These are phyloP conservation scores for Brettanomyces bruxellensis DNA, from an alignment of 805 yeast species.

Conservation along the genomic window DNA sequence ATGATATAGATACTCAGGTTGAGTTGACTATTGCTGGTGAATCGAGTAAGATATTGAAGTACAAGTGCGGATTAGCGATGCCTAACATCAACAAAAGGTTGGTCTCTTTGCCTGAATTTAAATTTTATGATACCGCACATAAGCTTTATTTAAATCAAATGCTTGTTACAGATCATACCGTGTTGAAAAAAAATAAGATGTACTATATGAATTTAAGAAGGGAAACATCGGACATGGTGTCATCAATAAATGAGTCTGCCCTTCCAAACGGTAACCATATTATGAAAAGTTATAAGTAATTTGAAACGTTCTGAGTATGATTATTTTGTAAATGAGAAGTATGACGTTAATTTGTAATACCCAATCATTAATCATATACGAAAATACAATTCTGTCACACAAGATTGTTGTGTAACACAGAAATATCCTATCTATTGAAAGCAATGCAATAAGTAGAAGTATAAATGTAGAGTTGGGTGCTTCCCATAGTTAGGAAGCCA, in stretches of 20 bases:
- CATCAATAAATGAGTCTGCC: neutral
- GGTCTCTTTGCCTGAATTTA: conserved; percentile 48
- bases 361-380: neutral
- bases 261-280: too few species aligned
- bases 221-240: neutral
- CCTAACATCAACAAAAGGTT: conserved; percentile 7
- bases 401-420: too few species aligned
- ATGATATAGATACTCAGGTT: conserved; percentile 21
- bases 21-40: conserved; percentile 55
- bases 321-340: too few species aligned
- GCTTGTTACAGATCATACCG: conserved; percentile 28
- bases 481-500: too few species aligned
- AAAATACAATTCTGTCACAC: neutral
- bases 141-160: conserved; percentile 51
- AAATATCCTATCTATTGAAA: too few species aligned
- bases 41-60: conserved; percentile 36
- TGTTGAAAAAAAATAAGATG: conserved; percentile 21
- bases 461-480: too few species aligned
- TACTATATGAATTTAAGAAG: conserved; percentile 6
- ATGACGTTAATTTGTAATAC: too few species aligned
- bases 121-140: conserved; percentile 60
- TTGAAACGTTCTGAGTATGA: too few species aligned
- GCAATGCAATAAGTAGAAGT: too few species aligned
- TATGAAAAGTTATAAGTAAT: too few species aligned
- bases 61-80: conserved; percentile 26